Evolutionary conservation across 2,329 filamentous ascomycete species (phyloP).

Genomic region (Neopestalotiopsis sp.): DNA sequence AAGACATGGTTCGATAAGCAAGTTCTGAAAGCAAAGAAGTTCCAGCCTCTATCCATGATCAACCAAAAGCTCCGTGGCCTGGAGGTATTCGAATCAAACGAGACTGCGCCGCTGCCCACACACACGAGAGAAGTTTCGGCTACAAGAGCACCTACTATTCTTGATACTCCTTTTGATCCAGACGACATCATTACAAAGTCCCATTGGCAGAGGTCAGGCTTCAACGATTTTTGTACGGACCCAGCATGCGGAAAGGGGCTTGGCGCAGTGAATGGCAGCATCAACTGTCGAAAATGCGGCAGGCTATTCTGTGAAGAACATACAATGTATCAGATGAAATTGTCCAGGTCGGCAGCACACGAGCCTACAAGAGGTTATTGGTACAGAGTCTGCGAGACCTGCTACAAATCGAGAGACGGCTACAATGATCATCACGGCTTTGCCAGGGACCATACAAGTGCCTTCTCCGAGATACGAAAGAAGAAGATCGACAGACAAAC

Average conservation of each 20-base stretch:
- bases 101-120: constrained; percentile 53
- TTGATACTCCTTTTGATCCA: constrained; percentile 66
- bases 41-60: constrained; percentile 87
- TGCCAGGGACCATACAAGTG: constrained; percentile 72
- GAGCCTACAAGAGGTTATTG: constrained; percentile 90
- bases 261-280: constrained; percentile 77
- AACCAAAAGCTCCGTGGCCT: constrained; percentile 93
- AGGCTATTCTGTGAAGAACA: constrained; percentile 95
- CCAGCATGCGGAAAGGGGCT: constrained; percentile 82
- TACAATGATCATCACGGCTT: constrained; percentile 88
- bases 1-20: constrained; percentile 97
- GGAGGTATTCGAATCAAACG: constrained; percentile 93
- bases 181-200: constrained; percentile 87
- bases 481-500: constrained; percentile 83
- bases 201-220: constrained; percentile 84
- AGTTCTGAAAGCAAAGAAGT: constrained; percentile 89
- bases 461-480: constrained; percentile 73
- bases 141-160: constrained; percentile 37
- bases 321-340: constrained; percentile 99
- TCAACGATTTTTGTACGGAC: constrained; percentile 83
- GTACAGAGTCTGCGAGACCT: constrained; percentile 98
- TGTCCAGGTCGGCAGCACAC: constrained; percentile 86
- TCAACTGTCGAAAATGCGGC: constrained; percentile 94
- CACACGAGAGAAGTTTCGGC: constrained; percentile 35
- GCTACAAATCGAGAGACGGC: constrained; percentile 93